These are phyloP conservation scores for Hypoxylon sp. DNA, from an alignment of 2,329 filamentous ascomycete species.

Conservation along the genomic window DNA sequence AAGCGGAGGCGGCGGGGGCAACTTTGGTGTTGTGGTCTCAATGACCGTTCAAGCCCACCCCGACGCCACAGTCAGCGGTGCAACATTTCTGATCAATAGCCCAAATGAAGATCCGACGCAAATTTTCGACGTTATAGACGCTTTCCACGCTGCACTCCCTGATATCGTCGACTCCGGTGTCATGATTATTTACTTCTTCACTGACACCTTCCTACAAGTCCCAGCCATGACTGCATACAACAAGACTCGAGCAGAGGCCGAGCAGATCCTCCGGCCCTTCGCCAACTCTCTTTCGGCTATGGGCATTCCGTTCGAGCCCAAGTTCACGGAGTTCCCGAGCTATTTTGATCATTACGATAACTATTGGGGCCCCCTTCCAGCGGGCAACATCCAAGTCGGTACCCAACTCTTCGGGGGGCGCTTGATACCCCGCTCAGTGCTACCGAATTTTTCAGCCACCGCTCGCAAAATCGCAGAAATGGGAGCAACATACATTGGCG, in stretches of 20 bases:
- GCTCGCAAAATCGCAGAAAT: slow-evolving; percentile 53
- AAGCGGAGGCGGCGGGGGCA: slow-evolving; percentile 65
- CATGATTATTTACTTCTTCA: slow-evolving; percentile 47
- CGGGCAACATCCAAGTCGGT: slow-evolving; percentile 55
- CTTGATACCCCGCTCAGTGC: slow-evolving; percentile 54
- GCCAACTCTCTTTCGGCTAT: slow-evolving; percentile 47
- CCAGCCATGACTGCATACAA: slow-evolving; percentile 52
- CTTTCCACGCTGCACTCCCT: slow-evolving; percentile 48
- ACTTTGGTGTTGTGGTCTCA: slow-evolving; percentile 62
- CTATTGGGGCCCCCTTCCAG: slow-evolving; percentile 57
- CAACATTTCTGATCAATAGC: slow-evolving; percentile 40
- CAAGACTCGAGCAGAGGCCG: slow-evolving; percentile 48
- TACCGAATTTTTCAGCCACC: slow-evolving; percentile 54
- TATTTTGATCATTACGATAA: slow-evolving; percentile 56
- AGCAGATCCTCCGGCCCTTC: slow-evolving; percentile 52
- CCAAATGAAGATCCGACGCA: slow-evolving; percentile 44
- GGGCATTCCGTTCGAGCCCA: slow-evolving; percentile 43
- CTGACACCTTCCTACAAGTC: slow-evolving; percentile 43
- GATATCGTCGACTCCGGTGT: slow-evolving; percentile 49
- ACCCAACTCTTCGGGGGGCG: slow-evolving; percentile 57
- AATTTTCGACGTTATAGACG: slow-evolving; percentile 45
- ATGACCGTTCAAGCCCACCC: slow-evolving; percentile 48
- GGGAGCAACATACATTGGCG: slow-evolving; percentile 54
- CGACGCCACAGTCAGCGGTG: slow-evolving; percentile 44
- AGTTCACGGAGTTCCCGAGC: slow-evolving; percentile 49